Evolutionary conservation across 495 filamentous ascomycete species (phyloP).

Genomic region (Trichoderma gamsii): DNA sequence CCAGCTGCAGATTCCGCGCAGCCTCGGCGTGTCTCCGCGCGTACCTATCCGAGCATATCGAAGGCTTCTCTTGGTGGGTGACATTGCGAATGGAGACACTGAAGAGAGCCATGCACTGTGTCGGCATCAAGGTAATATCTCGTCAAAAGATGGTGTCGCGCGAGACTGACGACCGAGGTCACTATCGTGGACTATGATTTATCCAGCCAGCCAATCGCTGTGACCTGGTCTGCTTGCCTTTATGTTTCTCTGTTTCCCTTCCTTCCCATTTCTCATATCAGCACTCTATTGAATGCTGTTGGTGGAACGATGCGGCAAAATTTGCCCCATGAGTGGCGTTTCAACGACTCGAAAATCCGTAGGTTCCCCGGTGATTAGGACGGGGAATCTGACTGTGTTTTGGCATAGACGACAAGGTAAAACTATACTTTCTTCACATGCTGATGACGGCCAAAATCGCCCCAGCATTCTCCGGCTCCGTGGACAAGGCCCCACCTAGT

Average conservation of each 20-base stretch:
- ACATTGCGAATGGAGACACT: slow-evolving; percentile 2
- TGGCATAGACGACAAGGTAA: background rate
- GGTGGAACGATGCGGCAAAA: too few relatives aligned
- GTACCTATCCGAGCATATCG: background rate
- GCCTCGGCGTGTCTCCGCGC: background rate
- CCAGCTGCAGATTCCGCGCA: background rate
- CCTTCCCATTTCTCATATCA: background rate
- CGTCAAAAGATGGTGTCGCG: background rate
- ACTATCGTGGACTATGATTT: background rate
- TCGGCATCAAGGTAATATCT: background rate
- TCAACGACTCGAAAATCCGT: background rate
- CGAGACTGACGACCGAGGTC: background rate
- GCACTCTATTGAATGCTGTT: background rate
- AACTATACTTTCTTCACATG: background rate
- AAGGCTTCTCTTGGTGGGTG: background rate
- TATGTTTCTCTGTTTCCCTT: background rate
- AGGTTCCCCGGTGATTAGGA: background rate
- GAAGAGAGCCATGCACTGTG: background rate
- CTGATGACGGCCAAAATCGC: background rate
- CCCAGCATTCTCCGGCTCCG: too few relatives aligned
- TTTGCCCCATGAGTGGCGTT: background rate
- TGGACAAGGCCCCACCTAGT: too few relatives aligned
- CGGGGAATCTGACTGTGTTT: background rate
- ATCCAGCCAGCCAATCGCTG: background rate
- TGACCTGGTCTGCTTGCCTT: too few relatives aligned